These are phyloP conservation scores for Kuraishia capsulata DNA, from an alignment of 805 yeast species.

Conservation along the genomic window DNA sequence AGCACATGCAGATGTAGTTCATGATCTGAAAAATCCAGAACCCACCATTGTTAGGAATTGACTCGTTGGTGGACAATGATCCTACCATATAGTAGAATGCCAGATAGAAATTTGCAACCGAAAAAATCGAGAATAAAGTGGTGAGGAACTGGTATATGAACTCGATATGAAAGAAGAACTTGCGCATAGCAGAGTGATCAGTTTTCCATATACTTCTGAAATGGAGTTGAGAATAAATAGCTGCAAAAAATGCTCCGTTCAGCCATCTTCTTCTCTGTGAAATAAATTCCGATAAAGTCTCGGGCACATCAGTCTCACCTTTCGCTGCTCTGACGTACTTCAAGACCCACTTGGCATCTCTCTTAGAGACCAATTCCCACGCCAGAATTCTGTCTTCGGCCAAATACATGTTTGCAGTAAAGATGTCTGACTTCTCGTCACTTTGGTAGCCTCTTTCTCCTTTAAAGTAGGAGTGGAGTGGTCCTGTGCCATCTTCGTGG, in stretches of 20 bases:
- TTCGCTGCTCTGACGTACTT: conserved; percentile 88
- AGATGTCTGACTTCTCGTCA: conserved; percentile 52
- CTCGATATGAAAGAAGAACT: conserved; percentile 75
- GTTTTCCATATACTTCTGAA: conserved; percentile 85
- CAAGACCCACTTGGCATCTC: conserved; percentile 75
- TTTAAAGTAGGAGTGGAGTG: conserved; percentile 77
- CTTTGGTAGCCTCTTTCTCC: conserved; percentile 52
- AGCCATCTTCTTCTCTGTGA: conserved; percentile 98
- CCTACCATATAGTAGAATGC: conserved; percentile 93
- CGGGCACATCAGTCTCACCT: conserved; percentile 97
- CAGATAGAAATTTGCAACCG: conserved; percentile 84
- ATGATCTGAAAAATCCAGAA: conserved; percentile 74
- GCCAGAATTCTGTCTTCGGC: conserved; percentile 96
- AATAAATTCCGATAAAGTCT: conserved; percentile 85
- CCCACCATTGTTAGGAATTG: conserved; percentile 63
- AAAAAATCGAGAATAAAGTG: conserved; percentile 82
- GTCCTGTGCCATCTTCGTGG: conserved; percentile 88
- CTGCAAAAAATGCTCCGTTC: conserved; percentile 97
- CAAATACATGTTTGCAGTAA: conserved; percentile 92
- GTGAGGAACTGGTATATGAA: conserved; percentile 80
- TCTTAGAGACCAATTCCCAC: conserved; percentile 91
- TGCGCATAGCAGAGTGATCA: conserved; percentile 74
- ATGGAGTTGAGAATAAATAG: conserved; percentile 78
- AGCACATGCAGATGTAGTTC: conserved; percentile 77
- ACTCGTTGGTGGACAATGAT: conserved; percentile 44